Evolutionary conservation across 108 stramenopile genomes (phyloP).

Genomic region (Discostella stelligeroides): DNA sequence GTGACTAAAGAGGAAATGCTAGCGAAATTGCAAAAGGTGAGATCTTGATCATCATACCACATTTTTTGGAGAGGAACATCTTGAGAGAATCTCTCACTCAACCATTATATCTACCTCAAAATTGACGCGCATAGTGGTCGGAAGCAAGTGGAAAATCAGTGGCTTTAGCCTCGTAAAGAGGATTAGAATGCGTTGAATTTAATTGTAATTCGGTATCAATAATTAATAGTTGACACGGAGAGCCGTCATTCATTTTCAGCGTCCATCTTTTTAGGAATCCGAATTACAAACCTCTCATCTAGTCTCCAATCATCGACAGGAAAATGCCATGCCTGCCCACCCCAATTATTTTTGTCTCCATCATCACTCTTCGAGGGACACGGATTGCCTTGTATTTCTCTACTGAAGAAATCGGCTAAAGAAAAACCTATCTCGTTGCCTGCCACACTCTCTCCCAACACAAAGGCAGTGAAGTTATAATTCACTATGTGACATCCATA

Average conservation of each 20-base stretch:
- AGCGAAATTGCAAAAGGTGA: conserved; percentile 76
- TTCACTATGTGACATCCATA: conserved; percentile 84
- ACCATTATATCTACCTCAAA: no score
- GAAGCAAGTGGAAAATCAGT: conserved; percentile 65
- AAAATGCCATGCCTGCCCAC: conserved; percentile 79
- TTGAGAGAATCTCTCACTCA: no score
- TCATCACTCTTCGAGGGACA: conserved; percentile 10
- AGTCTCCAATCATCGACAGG: conserved; percentile 82
- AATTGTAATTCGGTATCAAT: no score
- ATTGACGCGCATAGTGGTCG: conserved; percentile 48
- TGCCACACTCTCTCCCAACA: conserved; percentile 53
- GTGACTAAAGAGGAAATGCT: conserved; percentile 65
- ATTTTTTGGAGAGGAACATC: no score
- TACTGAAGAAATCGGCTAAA: conserved; percentile 80
- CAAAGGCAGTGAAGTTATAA: conserved; percentile 81
- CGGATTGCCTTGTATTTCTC: conserved; percentile 84
- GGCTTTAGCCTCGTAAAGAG: conserved; percentile 39
- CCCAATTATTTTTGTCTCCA: conserved; percentile 12
- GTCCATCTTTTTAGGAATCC: conserved; percentile 47
- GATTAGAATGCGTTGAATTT: no score
- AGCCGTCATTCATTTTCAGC: neutral
- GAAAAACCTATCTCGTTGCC: conserved; percentile 75
- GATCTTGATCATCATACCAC: no score
- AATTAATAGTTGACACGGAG: no score
- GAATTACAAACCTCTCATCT: conserved; percentile 70